Conservation (phyloP, 2,329 filamentous ascomycete species). For the Calonectria pauciramosa region DNA sequence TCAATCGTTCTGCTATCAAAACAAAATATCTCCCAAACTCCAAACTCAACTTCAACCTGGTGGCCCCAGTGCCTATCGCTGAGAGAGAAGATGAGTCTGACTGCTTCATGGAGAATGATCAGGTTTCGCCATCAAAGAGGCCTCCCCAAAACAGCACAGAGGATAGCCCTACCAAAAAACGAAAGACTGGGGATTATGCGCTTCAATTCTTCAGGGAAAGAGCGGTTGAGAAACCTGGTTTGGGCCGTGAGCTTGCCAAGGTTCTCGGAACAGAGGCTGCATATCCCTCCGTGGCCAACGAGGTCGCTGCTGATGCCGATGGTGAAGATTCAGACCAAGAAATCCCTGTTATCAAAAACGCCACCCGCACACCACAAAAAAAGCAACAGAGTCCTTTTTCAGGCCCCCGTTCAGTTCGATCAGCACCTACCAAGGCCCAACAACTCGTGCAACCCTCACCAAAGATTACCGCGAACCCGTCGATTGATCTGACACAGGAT, state of each 20-base stretch:
- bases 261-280: background rate
- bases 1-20: background rate
- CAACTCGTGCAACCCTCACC: background rate
- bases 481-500: background rate
- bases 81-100: conserved; percentile 30
- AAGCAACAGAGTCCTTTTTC: background rate
- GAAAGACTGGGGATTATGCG: conserved; percentile 1
- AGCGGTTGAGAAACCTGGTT: background rate
- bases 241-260: conserved; percentile 25
- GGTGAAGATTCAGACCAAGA: conserved; percentile 12
- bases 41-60: no score
- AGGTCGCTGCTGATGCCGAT: background rate
- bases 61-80: background rate
- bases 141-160: background rate
- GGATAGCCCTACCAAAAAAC: conserved; percentile 30
- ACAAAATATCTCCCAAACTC: background rate
- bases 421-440: background rate
- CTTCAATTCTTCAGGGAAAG: background rate
- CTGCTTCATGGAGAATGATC: conserved; percentile 35
- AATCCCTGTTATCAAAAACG: background rate
- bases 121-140: conserved; percentile 26
- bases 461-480: background rate
- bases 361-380: background rate
- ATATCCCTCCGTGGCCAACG: background rate
- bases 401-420: background rate